Base-by-base conservation (phyloP, 2,329 filamentous ascomycete genomes). In the Chalaropsis thielavioides region DNA sequence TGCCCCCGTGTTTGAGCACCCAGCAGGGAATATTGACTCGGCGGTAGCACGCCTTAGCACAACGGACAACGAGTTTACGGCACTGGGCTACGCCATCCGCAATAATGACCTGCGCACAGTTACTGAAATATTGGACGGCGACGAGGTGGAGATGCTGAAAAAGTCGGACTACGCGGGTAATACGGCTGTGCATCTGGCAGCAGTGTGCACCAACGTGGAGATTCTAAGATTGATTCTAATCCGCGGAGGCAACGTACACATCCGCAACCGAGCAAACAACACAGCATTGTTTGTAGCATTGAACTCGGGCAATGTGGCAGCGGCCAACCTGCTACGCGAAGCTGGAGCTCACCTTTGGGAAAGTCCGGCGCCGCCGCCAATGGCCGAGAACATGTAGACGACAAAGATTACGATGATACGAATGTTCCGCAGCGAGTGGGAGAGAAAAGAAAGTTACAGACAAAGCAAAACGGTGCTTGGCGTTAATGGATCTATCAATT, bases 121-220 rank as follows among this genome's bases (percentile, higher is more conserved):
- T 22, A 78, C 78, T 69, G 82, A 88, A 67, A 81, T 92, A 59
- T 80, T 92, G 66, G 81, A 83, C 44, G 81, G 81, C 54, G 86
- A 89, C 70, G 81, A 85, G 68, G 76, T 71, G 41, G 83, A 81
- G 75, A 78, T 94, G 22, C 79, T 94, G 56, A 89, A 89, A 71
- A 85, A 86, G 68, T 82, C 83, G 38, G 89, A 94, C 75, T 92
- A 92, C 72, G 88, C 87, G 22, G 89, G 89, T 59, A 94, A 92
- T 75, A 92, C 89, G 31, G 80, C 79, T 3, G 74, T 83, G 44
- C 82, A 84, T 70, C 77, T 84, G 1, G 82, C 82, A 1, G 80
- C 82, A 38, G 78, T 83, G 4, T 77, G 79, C 1, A 78, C 82
- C 19, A 77, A 80, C 66, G 74, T 76, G 0, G 76, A 77, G n/a